Percentiles rank a stretch among this genome's conserved stretches.
Evolutionary conservation across 257 asterid species (phyloP).

Genomic region (Forsythia viridissima): DNA sequence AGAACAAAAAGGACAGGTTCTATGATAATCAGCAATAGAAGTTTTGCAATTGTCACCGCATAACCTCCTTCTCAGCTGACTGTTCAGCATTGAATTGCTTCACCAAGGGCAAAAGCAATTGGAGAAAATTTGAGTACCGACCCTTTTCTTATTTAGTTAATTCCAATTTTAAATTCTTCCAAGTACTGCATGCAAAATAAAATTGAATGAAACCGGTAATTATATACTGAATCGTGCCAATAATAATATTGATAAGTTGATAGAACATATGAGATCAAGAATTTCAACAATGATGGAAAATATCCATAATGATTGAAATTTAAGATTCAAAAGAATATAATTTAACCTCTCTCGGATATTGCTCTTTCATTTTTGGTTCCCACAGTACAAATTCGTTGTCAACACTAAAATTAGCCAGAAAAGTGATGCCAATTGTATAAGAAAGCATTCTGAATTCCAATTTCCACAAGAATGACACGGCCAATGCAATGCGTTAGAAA

Average conservation of each 20-base stretch:
- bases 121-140: no score
- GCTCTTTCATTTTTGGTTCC: conserved; percentile 98
- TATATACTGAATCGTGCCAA: no score
- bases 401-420: conserved; percentile 53
- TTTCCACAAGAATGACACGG: conserved; percentile 2
- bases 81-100: no score
- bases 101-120: no score
- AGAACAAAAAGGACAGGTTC: no score
- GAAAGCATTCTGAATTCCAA: conserved; percentile 1
- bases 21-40: no score
- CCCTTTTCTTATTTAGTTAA: no score
- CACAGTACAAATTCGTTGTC: conserved; percentile 93
- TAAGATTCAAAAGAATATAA: conserved; percentile 10
- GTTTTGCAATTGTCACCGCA: no score
- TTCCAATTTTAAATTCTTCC: no score
- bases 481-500: neutral
- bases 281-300: conserved; percentile 13
- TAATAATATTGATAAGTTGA: neutral
- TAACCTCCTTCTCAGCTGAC: no score
- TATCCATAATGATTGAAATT: neutral
- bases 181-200: no score
- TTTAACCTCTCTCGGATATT: conserved; percentile 95
- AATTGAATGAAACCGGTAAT: no score
- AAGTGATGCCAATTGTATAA: conserved; percentile 5
- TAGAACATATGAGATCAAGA: neutral